phyloP scores from a whole-genome alignment of 345 rosid genomes.

The Mangifera indica region DNA sequence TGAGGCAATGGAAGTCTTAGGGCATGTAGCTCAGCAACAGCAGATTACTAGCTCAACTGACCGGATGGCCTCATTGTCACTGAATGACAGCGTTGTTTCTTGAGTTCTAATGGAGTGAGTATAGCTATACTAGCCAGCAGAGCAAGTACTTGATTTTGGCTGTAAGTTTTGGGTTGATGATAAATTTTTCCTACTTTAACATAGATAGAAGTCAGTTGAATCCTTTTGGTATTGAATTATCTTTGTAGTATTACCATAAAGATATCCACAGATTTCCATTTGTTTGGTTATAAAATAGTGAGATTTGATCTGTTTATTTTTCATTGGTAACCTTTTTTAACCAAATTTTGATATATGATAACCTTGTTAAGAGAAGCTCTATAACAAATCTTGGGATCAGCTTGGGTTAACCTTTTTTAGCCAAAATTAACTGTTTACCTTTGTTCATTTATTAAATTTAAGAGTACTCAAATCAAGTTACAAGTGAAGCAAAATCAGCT shows the following conservation, averaged over 20 bases:
- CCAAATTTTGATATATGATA: too few species aligned
- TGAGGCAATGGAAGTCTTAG: conserved; percentile 68
- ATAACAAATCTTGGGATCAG: neutral
- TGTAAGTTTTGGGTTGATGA: neutral
- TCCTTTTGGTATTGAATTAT: conserved; percentile 1
- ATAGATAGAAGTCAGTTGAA: conserved; percentile 7
- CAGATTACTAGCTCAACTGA: conserved; percentile 46
- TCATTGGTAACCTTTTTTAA: neutral
- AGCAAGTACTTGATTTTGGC: neutral
- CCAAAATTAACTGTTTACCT: too few species aligned
- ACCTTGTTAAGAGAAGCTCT: neutral
- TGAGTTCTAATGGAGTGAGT: conserved; percentile 14
- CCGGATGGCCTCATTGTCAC: conserved; percentile 54
- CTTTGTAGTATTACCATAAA: neutral
- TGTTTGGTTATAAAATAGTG: neutral
- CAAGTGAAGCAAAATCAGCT: too few species aligned
- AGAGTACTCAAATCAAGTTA: too few species aligned
- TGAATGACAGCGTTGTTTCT: conserved; percentile 49
- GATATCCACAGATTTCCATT: neutral
- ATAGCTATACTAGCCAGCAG: neutral
- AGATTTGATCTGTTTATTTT: too few species aligned
- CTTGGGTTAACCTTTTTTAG: neutral
- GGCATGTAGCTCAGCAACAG: conserved; percentile 55
- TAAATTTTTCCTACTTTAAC: neutral
- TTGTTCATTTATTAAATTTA: too few species aligned